Conservation (phyloP, 495 filamentous ascomycete species). For the Hypoxylon rickii region DNA sequence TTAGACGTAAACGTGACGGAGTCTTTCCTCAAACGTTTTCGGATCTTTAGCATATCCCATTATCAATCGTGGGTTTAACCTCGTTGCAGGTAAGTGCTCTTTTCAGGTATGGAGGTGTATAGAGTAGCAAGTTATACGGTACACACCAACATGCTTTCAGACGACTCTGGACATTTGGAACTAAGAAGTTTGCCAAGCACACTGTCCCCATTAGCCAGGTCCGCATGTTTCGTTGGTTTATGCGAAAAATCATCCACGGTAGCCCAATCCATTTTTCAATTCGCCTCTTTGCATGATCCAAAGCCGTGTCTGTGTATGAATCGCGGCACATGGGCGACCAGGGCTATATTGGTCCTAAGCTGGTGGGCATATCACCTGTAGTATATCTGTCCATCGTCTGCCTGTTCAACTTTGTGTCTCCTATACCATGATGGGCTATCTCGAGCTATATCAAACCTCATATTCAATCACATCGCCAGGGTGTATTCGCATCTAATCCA, state of each 20-base stretch:
- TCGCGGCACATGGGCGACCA: constrained; percentile 25
- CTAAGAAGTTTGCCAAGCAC: no score
- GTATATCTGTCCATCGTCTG: constrained; percentile 9
- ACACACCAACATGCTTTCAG: no score
- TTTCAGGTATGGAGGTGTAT: no score
- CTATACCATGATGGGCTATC: constrained; percentile 4
- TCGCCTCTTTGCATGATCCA: constrained; percentile 18
- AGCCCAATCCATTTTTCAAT: constrained; percentile 2
- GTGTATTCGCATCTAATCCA: constrained; percentile 15
- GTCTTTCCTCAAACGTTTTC: no score
- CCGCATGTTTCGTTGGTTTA: no score
- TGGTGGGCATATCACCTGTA: constrained; percentile 4
- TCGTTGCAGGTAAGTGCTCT: no score
- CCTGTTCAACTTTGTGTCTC: constrained; percentile 3
- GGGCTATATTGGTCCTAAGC: constrained; percentile 9
- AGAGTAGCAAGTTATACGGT: no score
- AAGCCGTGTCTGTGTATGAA: constrained; percentile 9
- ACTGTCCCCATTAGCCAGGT: no score
- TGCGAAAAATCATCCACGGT: constrained; percentile 7
- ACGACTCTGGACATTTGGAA: no score
- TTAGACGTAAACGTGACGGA: no score
- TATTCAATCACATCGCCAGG: constrained; percentile 13
- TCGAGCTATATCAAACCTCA: constrained; percentile 8
- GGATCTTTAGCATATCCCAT: no score
- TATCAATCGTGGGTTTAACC: no score